These are phyloP conservation scores for Taphrina pruni DNA, from an alignment of 1,139 yeast genomes.

Conservation along the genomic window DNA sequence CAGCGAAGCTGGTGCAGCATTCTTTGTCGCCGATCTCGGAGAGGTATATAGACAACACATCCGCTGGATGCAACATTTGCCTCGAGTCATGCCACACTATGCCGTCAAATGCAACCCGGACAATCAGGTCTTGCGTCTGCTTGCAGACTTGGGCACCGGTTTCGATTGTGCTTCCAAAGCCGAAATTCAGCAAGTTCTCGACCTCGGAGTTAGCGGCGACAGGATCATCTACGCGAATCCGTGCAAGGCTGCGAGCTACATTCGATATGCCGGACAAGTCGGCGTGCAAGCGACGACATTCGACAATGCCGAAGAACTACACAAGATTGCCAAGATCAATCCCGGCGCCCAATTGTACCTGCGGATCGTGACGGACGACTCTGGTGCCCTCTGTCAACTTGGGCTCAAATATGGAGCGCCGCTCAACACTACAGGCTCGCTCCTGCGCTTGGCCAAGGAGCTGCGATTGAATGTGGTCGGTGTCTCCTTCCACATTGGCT, in stretches of 20 bases:
- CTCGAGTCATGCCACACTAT: constrained; percentile 80
- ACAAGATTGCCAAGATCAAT: constrained; percentile 70
- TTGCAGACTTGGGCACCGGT: constrained; percentile 69
- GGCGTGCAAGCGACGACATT: constrained; percentile 79
- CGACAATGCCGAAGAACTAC: constrained; percentile 84
- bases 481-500: constrained; percentile 94
- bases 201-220: constrained; percentile 65
- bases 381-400: constrained; percentile 82
- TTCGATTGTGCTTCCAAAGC: constrained; percentile 93
- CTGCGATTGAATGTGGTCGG: constrained; percentile 73
- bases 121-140: constrained; percentile 60
- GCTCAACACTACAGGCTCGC: constrained; percentile 59
- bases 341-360: constrained; percentile 74
- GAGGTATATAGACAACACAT: constrained; percentile 66
- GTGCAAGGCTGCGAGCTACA: constrained; percentile 81
- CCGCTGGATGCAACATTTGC: constrained; percentile 69
- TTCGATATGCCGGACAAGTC: constrained; percentile 67
- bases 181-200: constrained; percentile 74
- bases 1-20: constrained; percentile 54
- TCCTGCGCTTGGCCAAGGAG: constrained; percentile 68
- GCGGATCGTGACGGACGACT: constrained; percentile 89
- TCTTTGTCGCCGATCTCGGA: constrained; percentile 85
- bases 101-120: constrained; percentile 92
- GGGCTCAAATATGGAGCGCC: constrained; percentile 90
- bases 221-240: constrained; percentile 92